phyloP scores from a whole-genome alignment of 1,284 basidiomycete species.

The Sporisorium scitamineum region DNA sequence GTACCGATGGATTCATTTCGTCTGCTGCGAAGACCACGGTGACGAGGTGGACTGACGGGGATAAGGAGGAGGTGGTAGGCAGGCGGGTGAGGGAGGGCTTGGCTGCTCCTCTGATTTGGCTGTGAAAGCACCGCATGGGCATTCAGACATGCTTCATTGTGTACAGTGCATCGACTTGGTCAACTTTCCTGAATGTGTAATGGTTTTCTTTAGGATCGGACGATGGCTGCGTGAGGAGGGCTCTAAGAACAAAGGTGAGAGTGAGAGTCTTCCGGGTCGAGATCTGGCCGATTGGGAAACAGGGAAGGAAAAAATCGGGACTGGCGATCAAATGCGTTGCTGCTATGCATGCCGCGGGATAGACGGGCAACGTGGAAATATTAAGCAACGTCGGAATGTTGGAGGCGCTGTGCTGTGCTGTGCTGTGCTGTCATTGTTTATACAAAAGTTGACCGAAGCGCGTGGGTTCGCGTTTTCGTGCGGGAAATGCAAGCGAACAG shows the following conservation, averaged over 20 bases:
- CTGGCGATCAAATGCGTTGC: background rate
- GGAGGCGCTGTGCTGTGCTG: background rate
- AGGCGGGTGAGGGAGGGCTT: background rate
- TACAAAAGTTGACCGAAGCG: no score
- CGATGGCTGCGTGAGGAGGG: background rate
- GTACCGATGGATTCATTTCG: slow-evolving; percentile 35
- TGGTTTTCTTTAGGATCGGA: no score
- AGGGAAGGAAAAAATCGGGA: background rate
- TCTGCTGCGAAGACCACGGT: background rate
- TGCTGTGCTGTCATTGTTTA: background rate
- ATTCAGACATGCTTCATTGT: no score
- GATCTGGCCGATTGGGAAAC: background rate
- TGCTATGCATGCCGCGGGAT: background rate
- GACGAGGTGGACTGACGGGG: slow-evolving; percentile 10
- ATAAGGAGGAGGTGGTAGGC: background rate
- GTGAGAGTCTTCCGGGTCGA: background rate
- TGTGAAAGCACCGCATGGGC: background rate
- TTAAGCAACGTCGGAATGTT: slow-evolving; percentile 1
- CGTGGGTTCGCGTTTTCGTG: background rate
- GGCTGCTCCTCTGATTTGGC: slow-evolving; percentile 6
- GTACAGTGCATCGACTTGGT: no score
- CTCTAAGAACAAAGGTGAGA: background rate
- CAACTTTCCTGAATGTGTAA: no score
- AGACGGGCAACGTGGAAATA: background rate
- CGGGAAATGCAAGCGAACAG: background rate